Evolutionary conservation across 1,284 basidiomycete genomes (phyloP).

Genomic region (Cystobasidiaceae sp.): DNA sequence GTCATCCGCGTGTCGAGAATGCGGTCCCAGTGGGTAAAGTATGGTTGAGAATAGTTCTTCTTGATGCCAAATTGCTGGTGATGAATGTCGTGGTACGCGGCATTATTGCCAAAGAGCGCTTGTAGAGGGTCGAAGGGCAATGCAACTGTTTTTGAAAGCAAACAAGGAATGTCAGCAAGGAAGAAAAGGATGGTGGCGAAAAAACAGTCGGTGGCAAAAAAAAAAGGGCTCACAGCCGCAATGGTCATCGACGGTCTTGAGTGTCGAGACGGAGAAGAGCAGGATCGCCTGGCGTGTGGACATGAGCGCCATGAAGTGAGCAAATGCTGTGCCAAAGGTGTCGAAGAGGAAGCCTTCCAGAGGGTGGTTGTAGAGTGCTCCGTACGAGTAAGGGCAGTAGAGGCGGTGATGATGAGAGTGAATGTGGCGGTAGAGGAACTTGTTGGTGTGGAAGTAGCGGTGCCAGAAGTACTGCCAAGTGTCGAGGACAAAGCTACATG

Average conservation of each 20-base stretch:
- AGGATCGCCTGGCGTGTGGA: constrained; percentile 69
- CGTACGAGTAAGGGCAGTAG: constrained; percentile 95
- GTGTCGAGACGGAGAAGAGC: constrained; percentile 74
- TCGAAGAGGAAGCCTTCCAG: constrained; percentile 91
- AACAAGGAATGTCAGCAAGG: not conserved
- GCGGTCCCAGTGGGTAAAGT: constrained; percentile 64
- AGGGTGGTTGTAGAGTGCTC: constrained; percentile 96
- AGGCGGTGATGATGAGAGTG: constrained; percentile 95
- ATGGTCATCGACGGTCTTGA: constrained; percentile 98
- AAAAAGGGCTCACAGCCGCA: constrained; percentile 74
- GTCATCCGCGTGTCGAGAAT: constrained; percentile 28
- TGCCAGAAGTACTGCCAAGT: constrained; percentile 98
- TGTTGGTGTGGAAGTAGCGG: constrained; percentile 84
- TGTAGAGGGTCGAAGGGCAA: constrained; percentile 56
- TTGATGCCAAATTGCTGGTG: constrained; percentile 80
- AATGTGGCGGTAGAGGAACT: constrained; percentile 82
- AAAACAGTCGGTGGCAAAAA: too few species aligned
- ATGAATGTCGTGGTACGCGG: constrained; percentile 57
- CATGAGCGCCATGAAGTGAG: constrained; percentile 66
- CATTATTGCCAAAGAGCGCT: constrained; percentile 81
- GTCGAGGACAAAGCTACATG: constrained; percentile 62
- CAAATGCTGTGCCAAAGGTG: constrained; percentile 70
- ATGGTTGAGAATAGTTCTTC: constrained; percentile 75
- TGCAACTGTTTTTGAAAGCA: constrained; percentile 1
- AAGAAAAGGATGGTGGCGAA: constrained; percentile 5